Conservation (phyloP, 306 rosid species). For the Begonia fuchsioides region DNA sequence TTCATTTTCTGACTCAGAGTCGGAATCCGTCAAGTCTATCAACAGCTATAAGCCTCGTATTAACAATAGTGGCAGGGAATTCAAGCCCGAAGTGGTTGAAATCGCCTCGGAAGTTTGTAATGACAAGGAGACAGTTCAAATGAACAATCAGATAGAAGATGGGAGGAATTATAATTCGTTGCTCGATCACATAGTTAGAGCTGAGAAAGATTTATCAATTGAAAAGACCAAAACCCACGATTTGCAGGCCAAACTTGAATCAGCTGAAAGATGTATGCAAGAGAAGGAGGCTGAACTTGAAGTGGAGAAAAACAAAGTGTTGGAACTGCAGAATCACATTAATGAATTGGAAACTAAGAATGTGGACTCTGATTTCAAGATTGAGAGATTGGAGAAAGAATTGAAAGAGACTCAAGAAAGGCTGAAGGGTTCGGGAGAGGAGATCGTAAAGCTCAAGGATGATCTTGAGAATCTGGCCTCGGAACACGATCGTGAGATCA, state of each 20-base stretch:
- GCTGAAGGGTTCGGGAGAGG: constrained; percentile 27
- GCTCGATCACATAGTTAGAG: constrained; percentile 14
- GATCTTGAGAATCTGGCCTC: constrained; percentile 15
- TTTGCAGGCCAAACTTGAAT: constrained; percentile 18
- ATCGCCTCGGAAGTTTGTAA: constrained; percentile 22
- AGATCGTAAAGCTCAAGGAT: constrained; percentile 22
- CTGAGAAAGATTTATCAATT: constrained; percentile 28
- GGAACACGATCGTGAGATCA: constrained; percentile 20
- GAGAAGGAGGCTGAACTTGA: constrained; percentile 34
- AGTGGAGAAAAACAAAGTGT: constrained; percentile 25
- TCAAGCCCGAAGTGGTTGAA: constrained; percentile 17
- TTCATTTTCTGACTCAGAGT: constrained; percentile 41
- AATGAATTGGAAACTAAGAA: constrained; percentile 25
- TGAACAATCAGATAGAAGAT: constrained; percentile 12
- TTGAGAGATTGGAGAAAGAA: constrained; percentile 27
- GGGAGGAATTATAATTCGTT: constrained; percentile 20
- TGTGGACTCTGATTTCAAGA: constrained; percentile 23
- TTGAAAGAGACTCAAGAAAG: constrained; percentile 21
- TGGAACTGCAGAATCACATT: constrained; percentile 26
- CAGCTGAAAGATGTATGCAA: constrained; percentile 14
- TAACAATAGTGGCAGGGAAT: constrained; percentile 16
- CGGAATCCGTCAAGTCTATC: constrained; percentile 20
- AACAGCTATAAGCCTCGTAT: constrained; percentile 15
- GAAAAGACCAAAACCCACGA: constrained; percentile 12
- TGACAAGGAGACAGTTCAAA: constrained; percentile 14